These are phyloP conservation scores for Gossypium turneri DNA, from an alignment of 345 rosid species.

Conservation along the genomic window DNA sequence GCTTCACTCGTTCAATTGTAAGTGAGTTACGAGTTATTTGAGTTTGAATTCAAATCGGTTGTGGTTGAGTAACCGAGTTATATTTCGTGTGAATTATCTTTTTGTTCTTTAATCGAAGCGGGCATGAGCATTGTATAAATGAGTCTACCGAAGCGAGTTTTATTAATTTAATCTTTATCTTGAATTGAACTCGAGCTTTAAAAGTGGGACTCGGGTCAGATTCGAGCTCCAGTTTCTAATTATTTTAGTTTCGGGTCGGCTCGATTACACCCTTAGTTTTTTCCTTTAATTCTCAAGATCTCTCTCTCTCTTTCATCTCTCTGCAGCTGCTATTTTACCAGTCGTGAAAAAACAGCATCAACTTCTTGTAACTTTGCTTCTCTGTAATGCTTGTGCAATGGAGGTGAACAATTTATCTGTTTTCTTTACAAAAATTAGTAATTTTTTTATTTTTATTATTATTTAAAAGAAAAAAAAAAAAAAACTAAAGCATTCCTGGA, in stretches of 20 bases:
- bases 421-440: background rate
- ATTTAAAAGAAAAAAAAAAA: background rate
- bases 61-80: no score
- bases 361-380: conserved; percentile 74
- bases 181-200: no score
- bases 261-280: background rate
- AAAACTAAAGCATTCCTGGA: background rate
- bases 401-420: conserved; percentile 40
- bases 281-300: background rate
- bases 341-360: conserved; percentile 80
- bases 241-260: background rate
- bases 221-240: background rate
- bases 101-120: no score
- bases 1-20: background rate
- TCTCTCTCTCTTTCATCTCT: background rate
- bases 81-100: no score
- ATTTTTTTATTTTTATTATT: background rate
- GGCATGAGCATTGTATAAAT: no score
- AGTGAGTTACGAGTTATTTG: no score
- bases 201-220: background rate
- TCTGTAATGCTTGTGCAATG: conserved; percentile 81
- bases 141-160: background rate
- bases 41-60: no score
- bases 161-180: background rate
- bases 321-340: conserved; percentile 63